phyloP scores from a whole-genome alignment of 73 alveolate genomes.

The Symbiodinium pilosum region DNA sequence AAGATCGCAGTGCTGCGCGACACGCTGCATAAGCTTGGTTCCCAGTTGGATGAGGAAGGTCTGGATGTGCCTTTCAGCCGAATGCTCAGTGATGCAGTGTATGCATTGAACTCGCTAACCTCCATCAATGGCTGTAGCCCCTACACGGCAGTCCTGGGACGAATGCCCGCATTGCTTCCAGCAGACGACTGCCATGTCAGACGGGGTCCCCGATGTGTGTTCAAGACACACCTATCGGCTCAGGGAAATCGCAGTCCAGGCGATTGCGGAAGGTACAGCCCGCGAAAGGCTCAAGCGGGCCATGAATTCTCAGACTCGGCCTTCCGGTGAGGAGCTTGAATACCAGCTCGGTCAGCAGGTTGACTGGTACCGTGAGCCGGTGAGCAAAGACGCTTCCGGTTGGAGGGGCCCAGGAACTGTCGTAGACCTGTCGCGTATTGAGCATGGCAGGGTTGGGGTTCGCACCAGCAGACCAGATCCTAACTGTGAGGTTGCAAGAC shows the following conservation, averaged over 20 bases:
- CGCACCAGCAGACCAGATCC: slow-evolving; percentile 26
- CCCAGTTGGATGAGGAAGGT: slow-evolving; percentile 19
- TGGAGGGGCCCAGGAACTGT: slow-evolving; percentile 46
- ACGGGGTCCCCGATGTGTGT: background rate
- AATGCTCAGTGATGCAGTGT: background rate
- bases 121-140: background rate
- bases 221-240: background rate
- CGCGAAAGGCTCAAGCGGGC: background rate
- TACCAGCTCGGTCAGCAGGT: background rate
- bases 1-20: background rate
- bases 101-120: background rate
- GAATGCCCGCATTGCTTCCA: slow-evolving; percentile 10
- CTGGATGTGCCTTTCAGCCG: background rate
- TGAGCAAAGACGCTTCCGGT: background rate
- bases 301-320: background rate
- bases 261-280: slow-evolving; percentile 13
- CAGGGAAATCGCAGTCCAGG: background rate
- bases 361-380: slow-evolving; percentile 1
- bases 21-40: background rate
- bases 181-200: background rate
- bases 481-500: slow-evolving; percentile 8
- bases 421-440: slow-evolving; percentile 9
- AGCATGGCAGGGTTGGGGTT: slow-evolving; percentile 43
- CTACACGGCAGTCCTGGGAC: slow-evolving; percentile 7
- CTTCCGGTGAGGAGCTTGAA: slow-evolving; percentile 2